Percentiles rank a stretch among this genome's conserved stretches.
Evolutionary conservation across 2,329 filamentous ascomycete species (phyloP).

Genomic region (Calonectria multiphialidica): DNA sequence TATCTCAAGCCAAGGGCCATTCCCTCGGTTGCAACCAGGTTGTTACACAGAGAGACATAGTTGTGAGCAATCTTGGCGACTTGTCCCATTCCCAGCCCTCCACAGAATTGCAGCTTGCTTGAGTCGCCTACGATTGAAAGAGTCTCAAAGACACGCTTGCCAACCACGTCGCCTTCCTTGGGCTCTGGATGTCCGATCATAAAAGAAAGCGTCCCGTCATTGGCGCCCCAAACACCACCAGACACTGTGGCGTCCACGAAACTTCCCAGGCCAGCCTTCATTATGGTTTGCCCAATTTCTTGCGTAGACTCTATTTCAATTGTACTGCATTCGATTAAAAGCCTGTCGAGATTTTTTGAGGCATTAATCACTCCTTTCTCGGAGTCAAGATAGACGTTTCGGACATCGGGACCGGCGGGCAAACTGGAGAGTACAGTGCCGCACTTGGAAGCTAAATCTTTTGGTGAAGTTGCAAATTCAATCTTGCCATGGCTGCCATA

Average conservation of each 20-base stretch:
- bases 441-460: background rate
- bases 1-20: slow-evolving; percentile 25
- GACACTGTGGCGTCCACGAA: slow-evolving; percentile 22
- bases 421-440: slow-evolving; percentile 11
- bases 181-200: slow-evolving; percentile 17
- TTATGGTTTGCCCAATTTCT: slow-evolving; percentile 6
- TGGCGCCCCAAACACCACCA: slow-evolving; percentile 14
- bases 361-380: slow-evolving; percentile 14
- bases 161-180: background rate
- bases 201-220: slow-evolving; percentile 15
- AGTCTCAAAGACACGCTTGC: slow-evolving; percentile 7
- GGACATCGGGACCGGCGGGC: background rate
- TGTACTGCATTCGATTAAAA: slow-evolving; percentile 21
- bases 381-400: slow-evolving; percentile 14
- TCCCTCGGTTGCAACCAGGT: slow-evolving; percentile 10
- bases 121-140: slow-evolving; percentile 5
- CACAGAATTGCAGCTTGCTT: slow-evolving; percentile 9
- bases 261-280: background rate
- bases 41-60: slow-evolving; percentile 16
- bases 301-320: slow-evolving; percentile 16
- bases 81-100: slow-evolving; percentile 8
- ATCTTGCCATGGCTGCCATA: background rate
- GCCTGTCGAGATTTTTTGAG: background rate
- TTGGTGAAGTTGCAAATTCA: background rate
- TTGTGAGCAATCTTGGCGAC: slow-evolving; percentile 26